These are phyloP conservation scores for Saccharomyces hybrid DNA, from an alignment of 1,139 yeast species.

Conservation along the genomic window DNA sequence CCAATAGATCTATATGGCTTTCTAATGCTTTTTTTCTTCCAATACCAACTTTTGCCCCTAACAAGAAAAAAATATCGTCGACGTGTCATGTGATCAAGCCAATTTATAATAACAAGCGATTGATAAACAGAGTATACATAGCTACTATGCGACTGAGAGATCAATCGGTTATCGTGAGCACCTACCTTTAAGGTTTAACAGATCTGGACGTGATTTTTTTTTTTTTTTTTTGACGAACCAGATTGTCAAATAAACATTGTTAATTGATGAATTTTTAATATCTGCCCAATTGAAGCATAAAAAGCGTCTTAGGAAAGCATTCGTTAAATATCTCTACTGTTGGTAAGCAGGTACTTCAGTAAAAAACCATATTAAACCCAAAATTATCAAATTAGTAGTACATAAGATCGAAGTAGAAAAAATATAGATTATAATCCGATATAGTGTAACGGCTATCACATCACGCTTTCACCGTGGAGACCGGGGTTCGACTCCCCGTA, in stretches of 20 bases:
- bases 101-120: background rate
- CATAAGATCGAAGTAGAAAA: too few species aligned
- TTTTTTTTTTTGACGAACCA: background rate
- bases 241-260: background rate
- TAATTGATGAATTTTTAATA: background rate
- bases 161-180: background rate
- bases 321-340: background rate
- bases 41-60: background rate
- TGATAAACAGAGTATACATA: background rate
- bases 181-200: background rate
- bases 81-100: background rate
- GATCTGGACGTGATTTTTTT: background rate
- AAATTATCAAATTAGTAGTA: background rate
- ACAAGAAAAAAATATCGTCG: background rate
- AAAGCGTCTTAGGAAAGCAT: background rate
- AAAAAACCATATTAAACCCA: background rate
- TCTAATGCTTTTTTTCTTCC: background rate
- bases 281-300: background rate
- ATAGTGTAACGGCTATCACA: slow-evolving; percentile 33
- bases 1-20: background rate
- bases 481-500: slow-evolving; percentile 34
- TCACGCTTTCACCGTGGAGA: slow-evolving; percentile 33
- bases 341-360: background rate
- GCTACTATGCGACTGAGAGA: background rate
- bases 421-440: slow-evolving; percentile 17